A percentile compares a stretch with the other conserved stretches of the same genome.
Conservation (phyloP, 352 stramenopile genomes). For the Thraustochytrium sp. region DNA sequence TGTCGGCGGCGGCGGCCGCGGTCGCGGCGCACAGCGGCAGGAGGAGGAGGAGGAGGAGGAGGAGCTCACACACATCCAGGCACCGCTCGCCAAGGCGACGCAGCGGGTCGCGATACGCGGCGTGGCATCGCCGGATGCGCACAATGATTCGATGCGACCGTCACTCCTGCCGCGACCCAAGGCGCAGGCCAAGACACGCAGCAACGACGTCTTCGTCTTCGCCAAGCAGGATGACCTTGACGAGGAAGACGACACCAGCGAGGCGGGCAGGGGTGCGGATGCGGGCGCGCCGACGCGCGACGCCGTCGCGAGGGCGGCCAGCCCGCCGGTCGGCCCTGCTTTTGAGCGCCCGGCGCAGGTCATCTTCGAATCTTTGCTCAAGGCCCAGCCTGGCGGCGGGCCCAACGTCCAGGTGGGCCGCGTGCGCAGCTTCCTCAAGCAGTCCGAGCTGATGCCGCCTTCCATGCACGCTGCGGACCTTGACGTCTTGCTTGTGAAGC, state of each 20-base stretch:
- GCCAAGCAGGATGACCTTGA: too few species aligned
- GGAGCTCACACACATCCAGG: too few species aligned
- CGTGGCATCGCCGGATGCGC: too few species aligned
- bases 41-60: too few species aligned
- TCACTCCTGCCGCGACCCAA: too few species aligned
- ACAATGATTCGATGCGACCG: too few species aligned
- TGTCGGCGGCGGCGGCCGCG: too few species aligned
- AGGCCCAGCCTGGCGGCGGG: neutral
- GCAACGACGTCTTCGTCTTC: too few species aligned
- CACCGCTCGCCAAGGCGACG: too few species aligned
- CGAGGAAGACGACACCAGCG: neutral
- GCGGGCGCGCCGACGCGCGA: neutral
- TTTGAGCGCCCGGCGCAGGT: conserved; percentile 7
- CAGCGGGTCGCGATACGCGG: too few species aligned
- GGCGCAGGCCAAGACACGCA: too few species aligned
- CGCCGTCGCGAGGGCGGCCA: neutral
- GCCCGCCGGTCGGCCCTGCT: neutral
- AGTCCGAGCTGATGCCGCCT: conserved; percentile 28
- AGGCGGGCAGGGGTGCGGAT: neutral
- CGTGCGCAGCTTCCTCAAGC: conserved; percentile 9
- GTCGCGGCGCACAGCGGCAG: too few species aligned
- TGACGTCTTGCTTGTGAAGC: conserved; percentile 22
- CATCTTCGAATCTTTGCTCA: conserved; percentile 1
- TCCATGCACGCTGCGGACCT: neutral
- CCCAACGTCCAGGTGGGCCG: neutral